Evolutionary conservation across 2,329 filamentous ascomycete genomes (phyloP).

Genomic region (Botrytis aclada): DNA sequence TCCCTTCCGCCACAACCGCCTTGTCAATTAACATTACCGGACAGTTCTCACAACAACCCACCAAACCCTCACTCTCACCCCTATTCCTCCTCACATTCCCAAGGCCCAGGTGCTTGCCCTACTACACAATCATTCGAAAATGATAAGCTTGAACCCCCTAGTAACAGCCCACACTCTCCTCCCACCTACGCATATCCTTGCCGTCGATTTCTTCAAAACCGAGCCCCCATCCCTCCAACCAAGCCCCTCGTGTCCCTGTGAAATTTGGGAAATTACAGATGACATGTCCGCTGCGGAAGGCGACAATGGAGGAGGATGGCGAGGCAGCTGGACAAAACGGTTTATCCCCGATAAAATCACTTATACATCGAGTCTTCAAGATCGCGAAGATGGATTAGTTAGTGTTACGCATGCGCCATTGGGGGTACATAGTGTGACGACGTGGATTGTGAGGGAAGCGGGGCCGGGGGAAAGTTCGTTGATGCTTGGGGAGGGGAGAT

Average conservation of each 20-base stretch:
- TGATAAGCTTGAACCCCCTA: slow-evolving; percentile 84
- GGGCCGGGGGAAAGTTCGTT: slow-evolving; percentile 40
- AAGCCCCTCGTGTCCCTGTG: slow-evolving; percentile 41
- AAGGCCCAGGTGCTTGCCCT: slow-evolving; percentile 66
- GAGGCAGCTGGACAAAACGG: slow-evolving; percentile 60
- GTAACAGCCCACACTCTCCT: slow-evolving; percentile 68
- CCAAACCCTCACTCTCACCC: slow-evolving; percentile 55
- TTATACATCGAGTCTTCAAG: slow-evolving; percentile 31
- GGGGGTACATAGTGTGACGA: slow-evolving; percentile 54
- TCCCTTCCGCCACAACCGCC: not conserved
- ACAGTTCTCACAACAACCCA: slow-evolving; percentile 31
- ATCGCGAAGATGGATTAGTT: slow-evolving; percentile 28
- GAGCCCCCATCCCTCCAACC: slow-evolving; percentile 58
- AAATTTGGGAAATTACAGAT: slow-evolving; percentile 33
- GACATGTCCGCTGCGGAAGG: slow-evolving; percentile 38
- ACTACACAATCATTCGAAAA: slow-evolving; percentile 72
- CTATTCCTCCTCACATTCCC: slow-evolving; percentile 64
- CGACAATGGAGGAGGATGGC: slow-evolving; percentile 74
- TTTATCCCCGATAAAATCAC: slow-evolving; percentile 32
- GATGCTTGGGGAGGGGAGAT: slow-evolving; percentile 58
- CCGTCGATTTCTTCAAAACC: slow-evolving; percentile 28
- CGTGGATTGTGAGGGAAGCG: slow-evolving; percentile 66
- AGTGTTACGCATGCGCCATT: slow-evolving; percentile 36
- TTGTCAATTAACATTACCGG: slow-evolving; percentile 6
- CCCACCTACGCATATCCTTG: slow-evolving; percentile 42